phyloP scores from a whole-genome alignment of 257 asterid genomes.

The Solanum etuberosum region DNA sequence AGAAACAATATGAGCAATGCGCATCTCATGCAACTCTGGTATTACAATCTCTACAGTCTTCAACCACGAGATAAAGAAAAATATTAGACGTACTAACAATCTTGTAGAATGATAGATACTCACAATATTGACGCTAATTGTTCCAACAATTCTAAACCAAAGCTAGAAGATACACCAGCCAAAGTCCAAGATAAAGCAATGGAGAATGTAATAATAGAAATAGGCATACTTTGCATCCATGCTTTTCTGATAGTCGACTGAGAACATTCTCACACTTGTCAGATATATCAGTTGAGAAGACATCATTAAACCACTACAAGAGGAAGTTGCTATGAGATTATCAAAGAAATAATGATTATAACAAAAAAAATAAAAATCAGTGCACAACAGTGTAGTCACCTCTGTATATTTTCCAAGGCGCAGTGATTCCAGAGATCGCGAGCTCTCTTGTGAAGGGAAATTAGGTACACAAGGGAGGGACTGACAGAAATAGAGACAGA shows the following conservation, averaged over 20 bases:
- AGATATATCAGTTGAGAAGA: constrained; percentile 13
- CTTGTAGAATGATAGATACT: background rate
- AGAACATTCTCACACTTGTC: background rate
- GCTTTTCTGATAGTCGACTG: background rate
- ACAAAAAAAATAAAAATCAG: background rate
- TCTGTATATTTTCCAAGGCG: constrained; percentile 83
- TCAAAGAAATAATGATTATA: background rate
- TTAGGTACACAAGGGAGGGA: constrained; percentile 66
- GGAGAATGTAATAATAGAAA: background rate
- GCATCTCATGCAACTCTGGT: constrained; percentile 94
- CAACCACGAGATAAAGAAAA: constrained; percentile 17
- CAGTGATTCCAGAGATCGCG: constrained; percentile 36
- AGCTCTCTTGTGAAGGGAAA: constrained; percentile 39
- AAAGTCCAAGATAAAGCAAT: background rate
- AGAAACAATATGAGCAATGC: constrained; percentile 34
- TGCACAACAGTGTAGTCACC: constrained; percentile 29
- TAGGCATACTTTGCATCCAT: background rate
- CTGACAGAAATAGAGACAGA: constrained; percentile 34
- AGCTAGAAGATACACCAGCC: background rate
- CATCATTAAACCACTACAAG: constrained; percentile 78
- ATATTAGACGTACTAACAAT: constrained; percentile 1
- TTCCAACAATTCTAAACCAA: background rate
- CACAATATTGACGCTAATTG: background rate
- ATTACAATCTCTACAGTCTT: constrained; percentile 78
- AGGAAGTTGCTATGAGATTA: constrained; percentile 5